A percentile compares a stretch with the other conserved stretches of the same genome.
These are phyloP conservation scores for Sclerospora graminicola DNA, from an alignment of 352 stramenopile species.

Conservation along the genomic window DNA sequence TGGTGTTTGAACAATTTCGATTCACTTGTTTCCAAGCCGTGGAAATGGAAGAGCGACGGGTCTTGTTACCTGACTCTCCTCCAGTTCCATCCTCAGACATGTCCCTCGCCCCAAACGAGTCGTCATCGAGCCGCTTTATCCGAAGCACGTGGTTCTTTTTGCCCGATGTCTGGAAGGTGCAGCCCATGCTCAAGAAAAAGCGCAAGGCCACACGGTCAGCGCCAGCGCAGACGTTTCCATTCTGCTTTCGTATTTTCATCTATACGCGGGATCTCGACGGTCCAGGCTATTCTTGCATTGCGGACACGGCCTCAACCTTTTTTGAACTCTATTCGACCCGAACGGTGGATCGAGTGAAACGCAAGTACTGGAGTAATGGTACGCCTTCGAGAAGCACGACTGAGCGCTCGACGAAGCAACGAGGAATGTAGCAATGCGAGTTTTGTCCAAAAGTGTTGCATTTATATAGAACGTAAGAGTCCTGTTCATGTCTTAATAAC, in stretches of 20 bases:
- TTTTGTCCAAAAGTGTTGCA: slow-evolving; percentile 2
- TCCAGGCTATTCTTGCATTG: slow-evolving; percentile 37
- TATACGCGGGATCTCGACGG: slow-evolving; percentile 27
- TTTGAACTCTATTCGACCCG: slow-evolving; percentile 83
- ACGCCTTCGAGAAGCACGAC: slow-evolving; percentile 1
- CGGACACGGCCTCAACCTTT: slow-evolving; percentile 49
- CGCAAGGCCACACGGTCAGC: slow-evolving; percentile 74
- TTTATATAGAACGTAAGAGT: slow-evolving; percentile 13
- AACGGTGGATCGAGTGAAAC: slow-evolving; percentile 74
- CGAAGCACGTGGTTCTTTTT: slow-evolving; percentile 82
- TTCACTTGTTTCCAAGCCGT: slow-evolving; percentile 72
- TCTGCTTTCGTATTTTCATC: slow-evolving; percentile 79
- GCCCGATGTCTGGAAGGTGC: slow-evolving; percentile 82
- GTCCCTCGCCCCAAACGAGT: neutral
- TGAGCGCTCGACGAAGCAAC: slow-evolving; percentile 4
- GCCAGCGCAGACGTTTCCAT: slow-evolving; percentile 77
- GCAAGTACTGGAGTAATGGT: slow-evolving; percentile 43
- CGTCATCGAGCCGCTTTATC: slow-evolving; percentile 15
- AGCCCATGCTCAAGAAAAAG: slow-evolving; percentile 85
- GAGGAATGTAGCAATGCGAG: slow-evolving; percentile 7
- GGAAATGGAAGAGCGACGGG: slow-evolving; percentile 66
- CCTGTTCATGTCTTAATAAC: slow-evolving; percentile 6
- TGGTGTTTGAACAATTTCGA: slow-evolving; percentile 63
- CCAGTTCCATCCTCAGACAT: neutral
- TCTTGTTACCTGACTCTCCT: slow-evolving; percentile 15